A percentile compares a stretch with the other conserved stretches of the same genome.
Evolutionary conservation across 2,329 filamentous ascomycete genomes (phyloP).

Genomic region (Neofusicoccum kwambonambiense): DNA sequence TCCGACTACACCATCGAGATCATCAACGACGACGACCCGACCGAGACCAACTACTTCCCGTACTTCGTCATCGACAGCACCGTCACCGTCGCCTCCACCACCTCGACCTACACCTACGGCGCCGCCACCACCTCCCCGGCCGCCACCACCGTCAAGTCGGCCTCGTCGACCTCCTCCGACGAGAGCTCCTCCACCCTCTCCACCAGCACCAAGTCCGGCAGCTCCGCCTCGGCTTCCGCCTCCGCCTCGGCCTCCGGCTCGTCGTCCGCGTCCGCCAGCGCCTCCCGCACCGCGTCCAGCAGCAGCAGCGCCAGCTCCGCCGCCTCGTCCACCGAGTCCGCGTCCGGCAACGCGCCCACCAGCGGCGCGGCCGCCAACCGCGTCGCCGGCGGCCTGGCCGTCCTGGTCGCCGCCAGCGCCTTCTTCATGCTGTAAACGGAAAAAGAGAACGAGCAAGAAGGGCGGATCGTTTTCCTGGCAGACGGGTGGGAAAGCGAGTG

Average conservation of each 20-base stretch:
- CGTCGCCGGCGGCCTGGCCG: conserved; percentile 6
- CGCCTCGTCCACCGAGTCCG: conserved; percentile 1
- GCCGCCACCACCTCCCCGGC: conserved; percentile 30
- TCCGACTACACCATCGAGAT: conserved; percentile 56
- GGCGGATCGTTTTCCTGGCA: too few relatives aligned
- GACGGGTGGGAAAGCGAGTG: not conserved
- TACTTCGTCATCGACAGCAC: conserved; percentile 51
- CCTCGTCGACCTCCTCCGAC: conserved; percentile 24
- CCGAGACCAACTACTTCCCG: conserved; percentile 52
- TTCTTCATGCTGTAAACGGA: not conserved
- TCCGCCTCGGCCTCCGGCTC: conserved; percentile 17
- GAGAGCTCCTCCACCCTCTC: conserved; percentile 13
- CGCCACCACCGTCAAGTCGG: conserved; percentile 18
- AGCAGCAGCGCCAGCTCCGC: not conserved
- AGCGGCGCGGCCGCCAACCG: conserved; percentile 4
- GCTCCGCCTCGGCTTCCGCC: conserved; percentile 25
- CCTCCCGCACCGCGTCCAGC: conserved; percentile 23
- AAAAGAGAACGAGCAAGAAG: not conserved
- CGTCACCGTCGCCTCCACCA: conserved; percentile 35
- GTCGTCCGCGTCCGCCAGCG: conserved; percentile 24
- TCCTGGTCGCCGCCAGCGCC: not conserved
- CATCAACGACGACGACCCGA: conserved; percentile 45
- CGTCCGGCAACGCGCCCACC: not conserved
- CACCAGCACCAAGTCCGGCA: conserved; percentile 25
- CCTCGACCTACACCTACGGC: conserved; percentile 29